Evolutionary conservation across 2,329 filamentous ascomycete genomes (phyloP).

Genomic region (Tolypocladium cylindrosporum): DNA sequence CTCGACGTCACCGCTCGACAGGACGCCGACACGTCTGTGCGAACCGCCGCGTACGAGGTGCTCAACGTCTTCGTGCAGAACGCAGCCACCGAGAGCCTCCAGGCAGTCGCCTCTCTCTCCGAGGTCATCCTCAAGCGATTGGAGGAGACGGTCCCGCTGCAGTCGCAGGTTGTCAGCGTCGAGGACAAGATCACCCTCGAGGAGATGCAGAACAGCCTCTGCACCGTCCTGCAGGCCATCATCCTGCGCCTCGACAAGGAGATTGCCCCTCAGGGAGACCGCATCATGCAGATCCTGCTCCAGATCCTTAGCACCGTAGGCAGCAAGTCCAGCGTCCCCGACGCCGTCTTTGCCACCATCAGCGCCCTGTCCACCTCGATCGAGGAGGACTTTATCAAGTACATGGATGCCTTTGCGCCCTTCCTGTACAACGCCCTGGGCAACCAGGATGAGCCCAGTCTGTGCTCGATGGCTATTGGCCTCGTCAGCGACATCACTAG

Average conservation of each 20-base stretch:
- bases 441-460: constrained; percentile 88
- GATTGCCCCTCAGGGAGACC: constrained; percentile 80
- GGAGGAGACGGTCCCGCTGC: constrained; percentile 80
- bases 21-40: constrained; percentile 78
- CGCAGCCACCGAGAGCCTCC: constrained; percentile 75
- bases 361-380: constrained; percentile 85
- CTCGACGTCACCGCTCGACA: constrained; percentile 74
- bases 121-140: constrained; percentile 85
- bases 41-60: constrained; percentile 94
- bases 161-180: constrained; percentile 88
- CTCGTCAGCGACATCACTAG: constrained; percentile 94
- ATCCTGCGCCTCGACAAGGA: constrained; percentile 86
- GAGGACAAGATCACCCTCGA: constrained; percentile 94
- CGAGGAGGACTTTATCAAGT: constrained; percentile 88
- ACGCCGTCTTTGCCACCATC: constrained; percentile 85
- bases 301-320: constrained; percentile 69
- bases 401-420: constrained; percentile 91
- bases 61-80: constrained; percentile 91
- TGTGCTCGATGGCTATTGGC: constrained; percentile 96
- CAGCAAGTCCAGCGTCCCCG: constrained; percentile 85
- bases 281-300: constrained; percentile 84
- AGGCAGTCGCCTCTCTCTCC: constrained; percentile 70
- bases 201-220: constrained; percentile 95
- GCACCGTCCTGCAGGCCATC: constrained; percentile 84
- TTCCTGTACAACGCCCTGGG: constrained; percentile 90